Evolutionary conservation across 805 yeast genomes (phyloP), one percentile per base, ranked within the genome.

Genomic region (Barnettozyma salicaria): DNA sequence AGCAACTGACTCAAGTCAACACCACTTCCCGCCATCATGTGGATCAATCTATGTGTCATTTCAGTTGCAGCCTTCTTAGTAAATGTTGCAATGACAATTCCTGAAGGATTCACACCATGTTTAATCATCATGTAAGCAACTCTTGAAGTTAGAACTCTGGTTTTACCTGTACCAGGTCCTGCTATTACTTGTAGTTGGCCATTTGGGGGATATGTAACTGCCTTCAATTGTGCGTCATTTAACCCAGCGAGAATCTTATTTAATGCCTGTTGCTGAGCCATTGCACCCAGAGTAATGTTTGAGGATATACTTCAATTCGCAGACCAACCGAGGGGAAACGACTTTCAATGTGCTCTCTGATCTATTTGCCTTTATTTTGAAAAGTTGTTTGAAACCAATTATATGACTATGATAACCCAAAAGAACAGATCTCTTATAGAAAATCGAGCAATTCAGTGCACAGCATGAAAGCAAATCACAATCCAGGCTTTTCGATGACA

Each of bases 11-110:
- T 55, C 4, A 66, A 45, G 24, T 65, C 59, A 1, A 63, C 52
- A 3, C 44, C 49, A 3, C 59, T 44, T 3, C 58, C 55, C 6
- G 51, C 34, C 7, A 77, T 48, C 34, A 72, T 25, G 4, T 18
- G 30, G 0, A 35, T 39, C 14, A 90, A 59, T 28, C 97, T 65
- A 22, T 75, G 80, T 10, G 65, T 60, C 84, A 90, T 80, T 60
- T 90, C 97, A 36, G 67, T 72, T 2, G 97, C 94, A 0, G 98
- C 97, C 50, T 83, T 85, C 49, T 85, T 84, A 10, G 97, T 90
- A 63, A 90, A 90, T 0, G 97, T 89, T 6, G 96, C 86, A 16
- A 89, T 92, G 1, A 90, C 72, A 14, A 92, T 70, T 32, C 71
- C 61, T 23, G 67, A 64, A 0, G 97, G 89, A 1, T 66, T 63